Conservation (phyloP, 495 filamentous ascomycete species). For the Tetracladium setigerum region DNA sequence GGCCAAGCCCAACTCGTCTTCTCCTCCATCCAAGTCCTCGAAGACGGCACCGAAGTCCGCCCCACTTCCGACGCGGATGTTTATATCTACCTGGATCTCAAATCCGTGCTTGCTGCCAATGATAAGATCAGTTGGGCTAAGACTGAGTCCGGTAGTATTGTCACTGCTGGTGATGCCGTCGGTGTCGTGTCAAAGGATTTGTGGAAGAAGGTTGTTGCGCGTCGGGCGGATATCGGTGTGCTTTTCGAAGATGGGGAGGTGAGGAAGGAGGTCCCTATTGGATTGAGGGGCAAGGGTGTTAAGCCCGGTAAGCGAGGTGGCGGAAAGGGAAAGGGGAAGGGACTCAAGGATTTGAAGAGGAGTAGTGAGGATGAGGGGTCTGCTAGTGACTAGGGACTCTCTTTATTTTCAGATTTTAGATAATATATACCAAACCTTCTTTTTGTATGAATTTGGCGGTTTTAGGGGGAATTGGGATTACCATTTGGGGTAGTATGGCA, state of each 20-base stretch:
- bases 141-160: conserved; percentile 70
- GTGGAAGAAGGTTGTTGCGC: conserved; percentile 50
- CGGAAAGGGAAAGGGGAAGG: conserved; percentile 23
- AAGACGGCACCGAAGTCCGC: conserved; percentile 43
- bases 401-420: conserved; percentile 7
- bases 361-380: conserved; percentile 18
- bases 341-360: conserved; percentile 24
- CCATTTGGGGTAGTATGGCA: too few species aligned
- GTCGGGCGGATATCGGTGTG: conserved; percentile 48
- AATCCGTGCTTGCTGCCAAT: conserved; percentile 51
- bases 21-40: conserved; percentile 51
- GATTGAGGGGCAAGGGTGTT: conserved; percentile 32
- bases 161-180: conserved; percentile 38
- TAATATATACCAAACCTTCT: neutral
- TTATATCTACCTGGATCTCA: conserved; percentile 70
- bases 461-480: too few species aligned
- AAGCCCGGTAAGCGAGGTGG: conserved; percentile 32
- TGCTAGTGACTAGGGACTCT: conserved; percentile 16
- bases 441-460: too few species aligned
- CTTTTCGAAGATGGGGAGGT: conserved; percentile 57
- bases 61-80: conserved; percentile 68
- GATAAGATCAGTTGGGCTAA: conserved; percentile 61
- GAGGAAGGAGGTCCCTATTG: conserved; percentile 36
- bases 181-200: conserved; percentile 34
- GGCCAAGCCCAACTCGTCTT: conserved; percentile 79